Evolutionary conservation across 768 basidiomycete species (phyloP), one percentile per base, ranked within the genome.

Genomic region (Boletus sp.): DNA sequence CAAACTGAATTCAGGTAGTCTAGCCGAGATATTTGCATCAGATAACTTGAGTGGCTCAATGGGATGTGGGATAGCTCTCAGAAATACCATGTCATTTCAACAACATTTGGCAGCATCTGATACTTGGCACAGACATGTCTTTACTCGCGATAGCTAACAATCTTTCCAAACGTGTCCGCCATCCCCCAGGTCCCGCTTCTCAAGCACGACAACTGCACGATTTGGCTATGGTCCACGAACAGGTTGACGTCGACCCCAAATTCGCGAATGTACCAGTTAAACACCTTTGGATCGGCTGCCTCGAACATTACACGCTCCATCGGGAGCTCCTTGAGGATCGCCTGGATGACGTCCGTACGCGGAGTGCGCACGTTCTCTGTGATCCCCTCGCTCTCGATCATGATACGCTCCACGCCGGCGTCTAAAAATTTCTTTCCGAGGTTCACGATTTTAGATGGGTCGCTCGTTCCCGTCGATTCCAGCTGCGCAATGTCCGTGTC

Each of bases 341-440:
- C 67, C 25, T 74, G 75, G 46, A 78, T 76, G 35, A 72, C 75
- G 55, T 79, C 77, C 44, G 73, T 76, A 7, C 74, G 70, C 74
- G 72, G 76, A 15, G 53, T 59, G 38, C 66, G 61, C 29, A 78
- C 76, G 61, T 78, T 78, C 60, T 78, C 77, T 1, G 76, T 77
- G 58, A 78, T 77, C 13, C 76, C 75, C 53, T 76, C 77, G 51
- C 73, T 75, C 58, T 79, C 76, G 45, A 77, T 79, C 76, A 76
- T 74, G 42, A 77, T 71, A 66, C 75, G 75, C 65, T 78, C 58
- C 10, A 75, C 73, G 6, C 75, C 75, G 1, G 74, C 74, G n/a
- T 78, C 66, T 6, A 78, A 50, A 50, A 78, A 74, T 7, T 59
- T 67, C 14, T 73, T 73, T 21, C 72, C 75, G 19, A 75, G 66